Base-by-base conservation (phyloP, 441 rosid genomes). In the Melastoma candidum region DNA sequence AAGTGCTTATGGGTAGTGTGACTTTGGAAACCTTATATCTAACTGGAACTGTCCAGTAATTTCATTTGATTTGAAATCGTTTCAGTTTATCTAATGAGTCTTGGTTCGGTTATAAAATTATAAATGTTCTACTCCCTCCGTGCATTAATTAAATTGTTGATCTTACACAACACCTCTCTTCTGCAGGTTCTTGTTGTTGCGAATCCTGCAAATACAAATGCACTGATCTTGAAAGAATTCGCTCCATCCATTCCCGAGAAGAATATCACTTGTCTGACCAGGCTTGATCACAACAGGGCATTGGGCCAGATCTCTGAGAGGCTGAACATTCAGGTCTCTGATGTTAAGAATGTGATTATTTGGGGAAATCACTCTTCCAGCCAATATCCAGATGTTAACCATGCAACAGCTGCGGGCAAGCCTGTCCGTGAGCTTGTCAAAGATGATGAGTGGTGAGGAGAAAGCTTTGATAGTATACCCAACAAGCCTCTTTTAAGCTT, bases 281-380 rank as follows among this genome's bases (percentile, higher is more conserved):
- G 96, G 64, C 68, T 82, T 47, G 94, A 92, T 68, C 95, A 76
- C 66, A 92, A 83, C 77, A 76, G 98, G 85, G 96, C 95, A 9
- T 66, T 87, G 68, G 90, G 96, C 51, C 95, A 85, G 66, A 68
- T 85, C 67, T 82, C 95, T 0, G 90, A 82, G 76, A 85, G 75
- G 63, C 59, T 85, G 54, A 80, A 74, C 56, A 84, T 87, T 48
- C 87, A 69, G 13, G 95, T 82, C 0, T 77, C 71, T 65, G 85
- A 77, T 69, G 98, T 92, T 55, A 87, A 87, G 71, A 87, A 85
- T 64, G 95, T 70, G 24, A 87, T 85, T 43, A 85, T 85, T 53
- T 87, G 95, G 94, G 96, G 98, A 24, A 92, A 92, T 73, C 95
- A 87, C 67, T 87, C 94, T 45, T 87, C 89, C 54, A 64, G 85